These are phyloP conservation scores for Acer negundo DNA, from an alignment of 345 rosid genomes.

Conservation along the genomic window DNA sequence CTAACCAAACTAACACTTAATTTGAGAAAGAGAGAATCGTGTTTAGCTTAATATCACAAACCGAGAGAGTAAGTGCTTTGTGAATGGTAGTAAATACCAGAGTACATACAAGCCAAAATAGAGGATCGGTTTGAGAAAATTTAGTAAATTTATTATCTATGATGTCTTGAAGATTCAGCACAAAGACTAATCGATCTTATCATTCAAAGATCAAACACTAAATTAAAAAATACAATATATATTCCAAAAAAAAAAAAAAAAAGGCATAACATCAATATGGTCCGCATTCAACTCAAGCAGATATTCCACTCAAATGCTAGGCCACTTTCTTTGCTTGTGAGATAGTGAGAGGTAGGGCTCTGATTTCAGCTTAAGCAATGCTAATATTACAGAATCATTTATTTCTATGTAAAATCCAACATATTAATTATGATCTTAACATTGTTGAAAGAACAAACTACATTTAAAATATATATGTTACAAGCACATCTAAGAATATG, in stretches of 20 bases:
- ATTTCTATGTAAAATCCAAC: background rate
- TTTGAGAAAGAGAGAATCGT: background rate
- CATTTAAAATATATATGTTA: background rate
- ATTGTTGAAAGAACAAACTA: background rate
- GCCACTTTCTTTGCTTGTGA: background rate
- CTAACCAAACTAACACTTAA: conserved; percentile 1
- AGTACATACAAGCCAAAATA: background rate
- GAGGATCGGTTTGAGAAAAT: background rate
- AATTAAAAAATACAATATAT: background rate
- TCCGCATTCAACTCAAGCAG: background rate
- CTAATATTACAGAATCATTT: background rate
- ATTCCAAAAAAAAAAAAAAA: background rate
- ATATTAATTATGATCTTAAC: background rate
- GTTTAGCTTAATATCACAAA: background rate
- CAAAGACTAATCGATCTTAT: background rate
- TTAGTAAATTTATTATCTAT: background rate
- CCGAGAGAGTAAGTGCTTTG: background rate
- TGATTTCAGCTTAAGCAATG: background rate
- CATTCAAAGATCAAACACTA: background rate
- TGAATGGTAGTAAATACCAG: background rate
- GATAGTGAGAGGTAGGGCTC: background rate
- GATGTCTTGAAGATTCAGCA: background rate
- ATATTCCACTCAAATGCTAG: background rate
- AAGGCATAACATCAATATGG: background rate
- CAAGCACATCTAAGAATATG: background rate